Conservation (phyloP, 805 yeast genomes). For the Yamadazyma paraphyllophila region DNA sequence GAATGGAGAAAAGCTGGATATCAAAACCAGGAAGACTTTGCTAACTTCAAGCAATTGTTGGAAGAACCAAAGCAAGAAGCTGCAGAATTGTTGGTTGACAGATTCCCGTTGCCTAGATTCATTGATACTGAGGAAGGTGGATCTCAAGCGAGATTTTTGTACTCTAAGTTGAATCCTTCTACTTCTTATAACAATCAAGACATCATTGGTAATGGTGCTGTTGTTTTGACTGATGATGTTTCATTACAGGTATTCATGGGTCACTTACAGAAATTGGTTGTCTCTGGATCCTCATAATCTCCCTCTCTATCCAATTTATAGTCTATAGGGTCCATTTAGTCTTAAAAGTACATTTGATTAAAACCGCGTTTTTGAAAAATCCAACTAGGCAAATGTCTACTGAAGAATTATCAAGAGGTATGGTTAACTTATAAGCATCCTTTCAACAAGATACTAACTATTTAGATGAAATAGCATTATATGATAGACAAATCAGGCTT, state of each 20-base stretch:
- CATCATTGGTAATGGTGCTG: constrained; percentile 25
- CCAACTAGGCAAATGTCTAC: background rate
- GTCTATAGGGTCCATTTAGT: background rate
- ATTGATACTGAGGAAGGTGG: constrained; percentile 76
- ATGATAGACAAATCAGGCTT: constrained; percentile 89
- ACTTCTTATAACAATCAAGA: constrained; percentile 41
- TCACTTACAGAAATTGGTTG: constrained; percentile 43
- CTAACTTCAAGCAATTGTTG: constrained; percentile 55
- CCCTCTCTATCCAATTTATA: background rate
- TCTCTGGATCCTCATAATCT: constrained; percentile 16
- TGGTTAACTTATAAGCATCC: background rate
- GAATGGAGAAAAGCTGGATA: constrained; percentile 66
- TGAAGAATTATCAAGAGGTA: constrained; percentile 15
- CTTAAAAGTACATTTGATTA: background rate
- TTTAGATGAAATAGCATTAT: constrained; percentile 79
- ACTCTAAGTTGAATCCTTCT: constrained; percentile 68
- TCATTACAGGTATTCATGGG: constrained; percentile 57
- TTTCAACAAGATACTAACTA: background rate
- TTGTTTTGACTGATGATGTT: constrained; percentile 58
- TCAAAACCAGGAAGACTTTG: constrained; percentile 60
- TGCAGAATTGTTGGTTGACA: constrained; percentile 58
- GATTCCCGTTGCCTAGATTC: constrained; percentile 71
- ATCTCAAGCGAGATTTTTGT: constrained; percentile 68
- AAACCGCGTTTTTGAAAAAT: background rate
- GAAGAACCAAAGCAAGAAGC: constrained; percentile 66